Evolutionary conservation across 1,139 yeast genomes (phyloP), one percentile per base, ranked within the genome.

Genomic region (Pichia sp.): DNA sequence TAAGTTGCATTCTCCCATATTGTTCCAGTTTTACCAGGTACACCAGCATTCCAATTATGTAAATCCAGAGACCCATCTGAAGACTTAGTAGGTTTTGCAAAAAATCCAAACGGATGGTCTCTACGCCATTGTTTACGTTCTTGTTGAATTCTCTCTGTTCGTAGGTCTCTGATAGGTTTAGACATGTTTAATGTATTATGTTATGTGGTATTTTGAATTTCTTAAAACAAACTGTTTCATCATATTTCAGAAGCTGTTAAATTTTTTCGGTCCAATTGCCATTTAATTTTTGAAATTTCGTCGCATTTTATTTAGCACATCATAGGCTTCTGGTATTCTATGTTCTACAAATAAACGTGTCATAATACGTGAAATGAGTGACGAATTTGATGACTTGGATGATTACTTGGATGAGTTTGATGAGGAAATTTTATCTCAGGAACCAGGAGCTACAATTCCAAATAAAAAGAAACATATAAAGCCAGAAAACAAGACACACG

Each of bases 21-120:
- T 3, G 98, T 90, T 55, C 81, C 81, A 42, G 79, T 74, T 65
- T 85, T 89, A 15, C 98, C 98, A 5, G 98, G 98, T 47, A 92
- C 85, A 23, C 97, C 97, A 11, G 96, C 95, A 24, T 79, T 80
- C 99, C 99, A 92, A 60, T 68, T 76, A 61, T 85, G 86, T 54
- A 92, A 72, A 65, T 92, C 90, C 57, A 92, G 72, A 1, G 89
- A 73, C 1, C 98, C 98, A 61, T 89, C 96, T 4, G 72, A 62
- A 16, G 74, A 72, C 64, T 86, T 90, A 39, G 71, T 66, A 7
- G 99, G 99, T 62, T 86, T 88, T 37, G 98, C 98, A 59, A 71
- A 89, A 67, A 92, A 92, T 4, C 98, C 98, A 67, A 89, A 92
- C 0, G 99, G 99, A 65, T 94, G 99, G 64, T 90, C 97, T 66